Evolutionary conservation across 306 rosid genomes (phyloP).

Genomic region (Oemleria cerasiformis): DNA sequence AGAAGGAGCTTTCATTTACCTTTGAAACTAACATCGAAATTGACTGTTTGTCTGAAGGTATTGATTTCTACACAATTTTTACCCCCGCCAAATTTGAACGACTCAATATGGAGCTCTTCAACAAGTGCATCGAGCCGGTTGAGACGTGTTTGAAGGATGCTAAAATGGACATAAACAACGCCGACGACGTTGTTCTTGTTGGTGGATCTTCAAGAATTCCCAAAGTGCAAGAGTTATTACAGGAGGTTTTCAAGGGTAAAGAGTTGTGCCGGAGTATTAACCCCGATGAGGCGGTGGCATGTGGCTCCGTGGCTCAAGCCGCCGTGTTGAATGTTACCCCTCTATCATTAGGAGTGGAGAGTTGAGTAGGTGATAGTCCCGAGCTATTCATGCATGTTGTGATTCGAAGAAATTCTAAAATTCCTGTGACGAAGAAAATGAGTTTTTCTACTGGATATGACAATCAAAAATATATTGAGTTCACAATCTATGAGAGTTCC

Average conservation of each 20-base stretch:
- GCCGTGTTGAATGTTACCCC: neutral
- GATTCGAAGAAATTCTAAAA: neutral
- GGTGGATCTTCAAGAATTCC: constrained; percentile 4
- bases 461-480: neutral
- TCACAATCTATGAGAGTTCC: neutral
- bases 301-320: neutral
- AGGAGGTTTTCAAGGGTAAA: neutral
- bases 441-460: neutral
- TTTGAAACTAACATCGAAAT: neutral
- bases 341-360: neutral
- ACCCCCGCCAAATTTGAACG: neutral
- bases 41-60: neutral
- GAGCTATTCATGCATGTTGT: neutral
- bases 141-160: neutral
- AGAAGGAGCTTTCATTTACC: neutral
- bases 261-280: neutral
- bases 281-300: constrained; percentile 3
- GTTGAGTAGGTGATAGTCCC: neutral
- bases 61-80: neutral
- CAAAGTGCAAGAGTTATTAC: constrained; percentile 5
- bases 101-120: neutral
- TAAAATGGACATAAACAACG: neutral
- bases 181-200: neutral
- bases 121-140: constrained; percentile 3
- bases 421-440: neutral